A percentile compares a stretch with the other conserved stretches of the same genome.
Evolutionary conservation across 495 filamentous ascomycete species (phyloP).

Genomic region (Hypoxylon perforatum): DNA sequence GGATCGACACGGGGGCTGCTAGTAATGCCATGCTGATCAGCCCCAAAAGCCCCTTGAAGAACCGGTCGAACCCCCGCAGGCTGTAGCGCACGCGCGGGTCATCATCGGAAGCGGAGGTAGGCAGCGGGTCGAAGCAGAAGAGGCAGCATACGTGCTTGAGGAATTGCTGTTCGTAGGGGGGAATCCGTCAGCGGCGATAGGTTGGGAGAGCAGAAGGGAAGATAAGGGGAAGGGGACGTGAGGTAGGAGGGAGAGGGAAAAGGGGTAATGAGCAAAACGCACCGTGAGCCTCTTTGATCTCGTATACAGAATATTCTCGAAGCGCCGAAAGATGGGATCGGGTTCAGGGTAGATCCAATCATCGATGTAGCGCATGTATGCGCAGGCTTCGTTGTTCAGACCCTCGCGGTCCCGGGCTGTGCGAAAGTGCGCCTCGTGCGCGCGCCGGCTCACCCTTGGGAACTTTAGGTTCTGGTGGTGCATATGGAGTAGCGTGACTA

Average conservation of each 20-base stretch:
- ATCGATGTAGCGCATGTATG: conserved; percentile 33
- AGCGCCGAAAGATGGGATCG: conserved; percentile 14
- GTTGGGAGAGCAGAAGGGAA: not conserved
- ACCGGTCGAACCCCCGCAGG: conserved; percentile 3
- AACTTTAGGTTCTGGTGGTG: conserved; percentile 14
- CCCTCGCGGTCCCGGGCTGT: not conserved
- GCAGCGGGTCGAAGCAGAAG: conserved; percentile 2
- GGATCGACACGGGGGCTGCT: conserved; percentile 11
- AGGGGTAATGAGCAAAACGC: not conserved
- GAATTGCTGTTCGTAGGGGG: conserved; percentile 1
- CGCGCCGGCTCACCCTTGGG: conserved; percentile 7
- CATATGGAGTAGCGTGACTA: conserved; percentile 9
- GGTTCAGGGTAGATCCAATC: conserved; percentile 19
- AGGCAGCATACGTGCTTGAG: conserved; percentile 13
- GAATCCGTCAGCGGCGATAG: not conserved
- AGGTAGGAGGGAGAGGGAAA: not conserved
- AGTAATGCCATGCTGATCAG: conserved; percentile 8
- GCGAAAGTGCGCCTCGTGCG: conserved; percentile 19
- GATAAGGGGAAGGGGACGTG: not conserved
- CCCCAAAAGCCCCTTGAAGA: not conserved
- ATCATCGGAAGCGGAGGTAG: not conserved
- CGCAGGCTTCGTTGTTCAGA: conserved; percentile 12
- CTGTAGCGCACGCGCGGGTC: conserved; percentile 9
- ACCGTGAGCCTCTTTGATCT: conserved; percentile 3
- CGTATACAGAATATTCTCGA: conserved; percentile 12